A percentile compares a stretch with the other conserved stretches of the same genome.
phyloP scores from a whole-genome alignment of 257 asterid species.

The Linderniella brevidens region DNA sequence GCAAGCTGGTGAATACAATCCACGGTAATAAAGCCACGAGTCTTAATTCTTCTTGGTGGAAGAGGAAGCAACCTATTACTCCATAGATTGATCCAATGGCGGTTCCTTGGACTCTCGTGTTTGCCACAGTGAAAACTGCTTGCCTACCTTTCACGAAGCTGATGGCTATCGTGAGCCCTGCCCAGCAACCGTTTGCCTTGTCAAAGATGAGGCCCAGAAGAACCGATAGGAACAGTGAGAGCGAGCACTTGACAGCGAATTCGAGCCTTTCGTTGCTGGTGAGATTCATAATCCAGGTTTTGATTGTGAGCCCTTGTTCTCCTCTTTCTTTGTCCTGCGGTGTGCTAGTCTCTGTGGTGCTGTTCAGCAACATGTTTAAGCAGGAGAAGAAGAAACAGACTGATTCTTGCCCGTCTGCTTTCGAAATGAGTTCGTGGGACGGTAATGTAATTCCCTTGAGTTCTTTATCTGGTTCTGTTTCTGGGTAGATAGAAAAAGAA shows the following conservation, averaged over 20 bases:
- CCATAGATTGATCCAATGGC: conserved; percentile 70
- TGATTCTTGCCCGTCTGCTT: conserved; percentile 11
- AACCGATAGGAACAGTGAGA: conserved; percentile 45
- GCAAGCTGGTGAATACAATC: conserved; percentile 33
- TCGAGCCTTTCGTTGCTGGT: conserved; percentile 17
- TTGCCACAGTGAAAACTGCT: conserved; percentile 43
- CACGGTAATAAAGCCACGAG: conserved; percentile 54
- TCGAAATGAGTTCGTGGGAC: neutral
- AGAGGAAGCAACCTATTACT: conserved; percentile 36
- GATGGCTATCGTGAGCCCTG: conserved; percentile 59
- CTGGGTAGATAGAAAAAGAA: conserved; percentile 15
- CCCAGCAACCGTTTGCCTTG: conserved; percentile 46
- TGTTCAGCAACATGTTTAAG: conserved; percentile 18
- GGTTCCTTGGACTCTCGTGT: conserved; percentile 67
- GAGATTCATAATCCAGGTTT: conserved; percentile 10
- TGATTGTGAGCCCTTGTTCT: neutral
- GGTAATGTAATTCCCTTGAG: neutral
- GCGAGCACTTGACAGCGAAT: conserved; percentile 40
- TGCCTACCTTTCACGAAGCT: conserved; percentile 41
- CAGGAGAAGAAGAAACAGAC: conserved; percentile 41
- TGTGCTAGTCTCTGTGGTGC: neutral
- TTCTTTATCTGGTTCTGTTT: conserved; percentile 9
- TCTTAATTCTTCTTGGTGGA: conserved; percentile 14
- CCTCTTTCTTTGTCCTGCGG: neutral
- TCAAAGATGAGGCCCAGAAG: conserved; percentile 33